Percentiles rank a stretch among this genome's conserved stretches.
Conservation (phyloP, 345 rosid species). For the Populus tremula region DNA sequence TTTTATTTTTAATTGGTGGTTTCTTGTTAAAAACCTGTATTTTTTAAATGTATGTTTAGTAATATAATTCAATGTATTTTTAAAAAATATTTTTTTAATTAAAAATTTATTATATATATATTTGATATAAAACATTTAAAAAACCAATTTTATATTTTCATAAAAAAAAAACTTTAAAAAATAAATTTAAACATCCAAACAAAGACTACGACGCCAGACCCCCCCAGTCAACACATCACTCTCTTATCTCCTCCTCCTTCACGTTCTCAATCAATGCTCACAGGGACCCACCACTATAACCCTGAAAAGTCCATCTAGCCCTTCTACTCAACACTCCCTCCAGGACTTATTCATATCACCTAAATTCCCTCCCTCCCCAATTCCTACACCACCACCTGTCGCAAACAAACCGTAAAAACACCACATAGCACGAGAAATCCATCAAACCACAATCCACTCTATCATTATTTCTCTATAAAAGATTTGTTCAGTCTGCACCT, state of each 20-base stretch:
- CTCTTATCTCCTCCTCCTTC: constrained; percentile 24
- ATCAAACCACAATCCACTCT: not conserved
- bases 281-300: constrained; percentile 18
- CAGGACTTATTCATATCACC: not conserved
- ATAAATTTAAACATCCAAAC: no score
- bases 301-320: constrained; percentile 4
- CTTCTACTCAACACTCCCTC: not conserved
- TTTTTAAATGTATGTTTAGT: no score
- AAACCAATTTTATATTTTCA: not conserved
- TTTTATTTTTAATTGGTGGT: no score
- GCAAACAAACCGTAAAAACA: not conserved
- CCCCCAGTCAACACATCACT: constrained; percentile 25
- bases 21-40: no score
- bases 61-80: no score
- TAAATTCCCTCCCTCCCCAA: not conserved
- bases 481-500: not conserved
- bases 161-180: not conserved
- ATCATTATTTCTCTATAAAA: not conserved
- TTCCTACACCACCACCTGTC: not conserved
- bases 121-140: no score
- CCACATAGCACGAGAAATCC: not conserved
- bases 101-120: no score
- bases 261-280: constrained; percentile 16
- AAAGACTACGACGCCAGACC: not conserved
- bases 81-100: no score